Evolutionary conservation across 2,329 filamentous ascomycete genomes (phyloP).

Genomic region (Furcasterigmium furcatum): DNA sequence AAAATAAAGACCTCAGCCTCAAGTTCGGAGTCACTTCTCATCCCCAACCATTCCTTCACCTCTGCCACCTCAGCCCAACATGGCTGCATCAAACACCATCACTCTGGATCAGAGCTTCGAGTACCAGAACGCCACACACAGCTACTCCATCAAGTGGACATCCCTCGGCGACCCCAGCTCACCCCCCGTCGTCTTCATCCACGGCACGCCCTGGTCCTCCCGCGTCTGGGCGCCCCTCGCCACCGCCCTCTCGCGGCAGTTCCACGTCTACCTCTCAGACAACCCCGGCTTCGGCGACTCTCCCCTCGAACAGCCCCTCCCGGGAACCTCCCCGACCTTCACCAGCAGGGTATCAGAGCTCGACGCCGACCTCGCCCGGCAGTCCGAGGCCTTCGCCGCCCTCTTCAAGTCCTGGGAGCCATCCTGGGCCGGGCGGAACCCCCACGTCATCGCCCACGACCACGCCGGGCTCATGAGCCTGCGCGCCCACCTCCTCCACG

Average conservation of each 20-base stretch:
- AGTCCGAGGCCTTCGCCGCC: conserved; percentile 31
- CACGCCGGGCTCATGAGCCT: conserved; percentile 37
- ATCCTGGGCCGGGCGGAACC: conserved; percentile 16
- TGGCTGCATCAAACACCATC: too few species aligned
- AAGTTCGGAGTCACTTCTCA: too few species aligned
- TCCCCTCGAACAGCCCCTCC: conserved; percentile 18
- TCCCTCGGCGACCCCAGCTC: conserved; percentile 22
- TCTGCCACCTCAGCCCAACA: too few species aligned
- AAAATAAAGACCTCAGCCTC: too few species aligned
- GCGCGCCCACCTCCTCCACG: conserved; percentile 32
- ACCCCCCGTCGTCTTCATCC: conserved; percentile 37
- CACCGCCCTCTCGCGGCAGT: conserved; percentile 26
- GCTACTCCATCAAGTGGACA: conserved; percentile 25
- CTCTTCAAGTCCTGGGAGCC: conserved; percentile 29
- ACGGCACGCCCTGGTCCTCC: conserved; percentile 45
- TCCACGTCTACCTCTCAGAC: conserved; percentile 39
- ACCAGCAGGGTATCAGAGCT: conserved; percentile 15
- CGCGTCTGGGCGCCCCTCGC: conserved; percentile 32
- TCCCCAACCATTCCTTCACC: too few species aligned
- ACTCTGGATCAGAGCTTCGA: conserved; percentile 21
- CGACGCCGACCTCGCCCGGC: conserved; percentile 31
- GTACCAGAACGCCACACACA: conserved; percentile 21
- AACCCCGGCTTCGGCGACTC: conserved; percentile 39
- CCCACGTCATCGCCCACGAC: conserved; percentile 41
- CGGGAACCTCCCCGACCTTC: background rate